phyloP scores from a whole-genome alignment of 1,284 basidiomycete species.

The Apiotrichum laibachii region DNA sequence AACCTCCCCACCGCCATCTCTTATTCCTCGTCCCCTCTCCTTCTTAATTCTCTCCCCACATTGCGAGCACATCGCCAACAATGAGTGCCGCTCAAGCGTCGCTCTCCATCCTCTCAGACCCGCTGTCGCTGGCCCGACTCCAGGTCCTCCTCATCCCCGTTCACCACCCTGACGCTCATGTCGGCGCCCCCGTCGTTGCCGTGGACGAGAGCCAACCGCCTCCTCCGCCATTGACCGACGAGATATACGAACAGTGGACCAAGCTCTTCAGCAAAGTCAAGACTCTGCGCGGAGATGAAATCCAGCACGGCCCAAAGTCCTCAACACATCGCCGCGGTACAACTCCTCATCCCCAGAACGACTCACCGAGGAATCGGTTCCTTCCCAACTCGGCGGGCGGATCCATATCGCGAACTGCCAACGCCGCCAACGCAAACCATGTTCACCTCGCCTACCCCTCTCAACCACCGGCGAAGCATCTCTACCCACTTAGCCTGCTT shows the following conservation, averaged over 20 bases:
- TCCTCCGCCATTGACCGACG: conserved; percentile 22
- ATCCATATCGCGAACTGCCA: conserved; percentile 34
- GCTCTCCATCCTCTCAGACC: conserved; percentile 41
- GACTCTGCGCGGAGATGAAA: conserved; percentile 42
- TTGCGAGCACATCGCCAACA: not conserved
- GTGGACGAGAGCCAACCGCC: not conserved
- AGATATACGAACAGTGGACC: conserved; percentile 32
- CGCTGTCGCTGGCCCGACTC: conserved; percentile 44
- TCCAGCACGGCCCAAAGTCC: conserved; percentile 14
- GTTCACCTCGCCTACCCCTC: conserved; percentile 41
- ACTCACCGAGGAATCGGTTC: conserved; percentile 30
- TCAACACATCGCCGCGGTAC: conserved; percentile 6
- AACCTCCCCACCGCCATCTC: too few relatives aligned
- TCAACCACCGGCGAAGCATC: conserved; percentile 37
- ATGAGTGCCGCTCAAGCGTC: conserved; percentile 14
- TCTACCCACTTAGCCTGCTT: conserved; percentile 40
- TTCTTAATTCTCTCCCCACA: too few relatives aligned
- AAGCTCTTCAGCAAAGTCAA: conserved; percentile 34
- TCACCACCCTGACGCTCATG: conserved; percentile 17
- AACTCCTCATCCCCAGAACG: not conserved
- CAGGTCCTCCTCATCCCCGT: conserved; percentile 50
- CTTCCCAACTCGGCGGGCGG: conserved; percentile 28
- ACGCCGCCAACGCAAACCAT: conserved; percentile 36
- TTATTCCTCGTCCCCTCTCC: too few relatives aligned
- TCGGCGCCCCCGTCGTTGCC: not conserved